phyloP scores from a whole-genome alignment of 2,329 filamentous ascomycete genomes.

The Alternaria alternata region DNA sequence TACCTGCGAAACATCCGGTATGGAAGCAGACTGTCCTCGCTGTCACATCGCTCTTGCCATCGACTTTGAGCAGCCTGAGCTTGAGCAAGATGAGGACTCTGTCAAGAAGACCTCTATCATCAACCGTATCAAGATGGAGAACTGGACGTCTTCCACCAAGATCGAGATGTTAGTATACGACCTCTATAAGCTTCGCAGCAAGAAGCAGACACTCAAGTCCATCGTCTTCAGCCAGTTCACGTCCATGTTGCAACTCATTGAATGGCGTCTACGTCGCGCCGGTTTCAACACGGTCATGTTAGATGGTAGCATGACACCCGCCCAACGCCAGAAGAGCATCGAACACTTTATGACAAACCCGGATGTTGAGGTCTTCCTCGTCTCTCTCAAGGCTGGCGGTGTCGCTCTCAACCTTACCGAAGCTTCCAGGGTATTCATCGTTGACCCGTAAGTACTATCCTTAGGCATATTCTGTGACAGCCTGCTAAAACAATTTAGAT shows the following conservation, averaged over 20 bases:
- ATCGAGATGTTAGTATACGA: conserved; percentile 97
- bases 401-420: conserved; percentile 96
- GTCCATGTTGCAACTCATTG: conserved; percentile 94
- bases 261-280: conserved; percentile 95
- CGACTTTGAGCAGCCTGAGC: conserved; percentile 93
- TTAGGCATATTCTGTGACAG: background rate
- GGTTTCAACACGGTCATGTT: conserved; percentile 98
- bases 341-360: conserved; percentile 96
- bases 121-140: conserved; percentile 98
- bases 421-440: conserved; percentile 92
- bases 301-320: conserved; percentile 95
- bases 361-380: conserved; percentile 93
- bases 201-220: conserved; percentile 93
- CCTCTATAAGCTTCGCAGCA: conserved; percentile 87
- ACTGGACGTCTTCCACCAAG: conserved; percentile 98
- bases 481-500: conserved; percentile 62
- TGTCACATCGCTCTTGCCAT: conserved; percentile 92
- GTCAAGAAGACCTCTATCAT: conserved; percentile 98
- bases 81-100: conserved; percentile 85
- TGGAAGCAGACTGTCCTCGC: conserved; percentile 76
- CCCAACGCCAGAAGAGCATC: conserved; percentile 91
- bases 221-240: conserved; percentile 99
- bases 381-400: conserved; percentile 94
- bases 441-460: conserved; percentile 78
- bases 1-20: conserved; percentile 72